Conservation (phyloP, 305 asterid species). For the Rubia tinctorum region DNA sequence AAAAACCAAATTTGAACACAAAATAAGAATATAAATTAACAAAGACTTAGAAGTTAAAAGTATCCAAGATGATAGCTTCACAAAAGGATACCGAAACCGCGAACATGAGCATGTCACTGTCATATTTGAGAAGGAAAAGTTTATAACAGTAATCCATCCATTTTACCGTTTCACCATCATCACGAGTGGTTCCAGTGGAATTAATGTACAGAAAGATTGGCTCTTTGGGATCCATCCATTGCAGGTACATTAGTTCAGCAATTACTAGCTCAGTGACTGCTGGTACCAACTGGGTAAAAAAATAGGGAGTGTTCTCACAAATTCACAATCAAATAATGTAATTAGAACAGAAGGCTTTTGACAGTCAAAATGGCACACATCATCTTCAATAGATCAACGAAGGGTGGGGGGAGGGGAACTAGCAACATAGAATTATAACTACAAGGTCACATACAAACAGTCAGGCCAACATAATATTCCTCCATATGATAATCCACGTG, state of each 20-base stretch:
- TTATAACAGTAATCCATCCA: not conserved
- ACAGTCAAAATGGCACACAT: not conserved
- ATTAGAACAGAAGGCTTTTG: not conserved
- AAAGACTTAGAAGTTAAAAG: not conserved
- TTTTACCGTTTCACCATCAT: conserved; percentile 91
- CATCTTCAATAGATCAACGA: not conserved
- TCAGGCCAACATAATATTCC: not conserved
- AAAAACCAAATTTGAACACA: not conserved
- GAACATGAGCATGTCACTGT: not conserved
- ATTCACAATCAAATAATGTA: conserved; percentile 8
- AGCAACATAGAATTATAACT: not conserved
- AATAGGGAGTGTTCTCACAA: conserved; percentile 7
- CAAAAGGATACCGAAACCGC: not conserved
- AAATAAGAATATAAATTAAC: not conserved
- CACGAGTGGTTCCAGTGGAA: conserved; percentile 95
- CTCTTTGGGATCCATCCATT: conserved; percentile 79
- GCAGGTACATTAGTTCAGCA: conserved; percentile 86
- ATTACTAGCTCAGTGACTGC: conserved; percentile 89
- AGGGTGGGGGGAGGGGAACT: no score
- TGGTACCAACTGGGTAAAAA: conserved; percentile 77
- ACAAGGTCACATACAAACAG: not conserved
- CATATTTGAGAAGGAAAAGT: not conserved
- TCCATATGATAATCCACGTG: not conserved
- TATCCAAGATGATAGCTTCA: not conserved
- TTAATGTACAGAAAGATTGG: conserved; percentile 83